Evolutionary conservation across 257 asterid species (phyloP).

Genomic region (Haberlea rhodopensis): DNA sequence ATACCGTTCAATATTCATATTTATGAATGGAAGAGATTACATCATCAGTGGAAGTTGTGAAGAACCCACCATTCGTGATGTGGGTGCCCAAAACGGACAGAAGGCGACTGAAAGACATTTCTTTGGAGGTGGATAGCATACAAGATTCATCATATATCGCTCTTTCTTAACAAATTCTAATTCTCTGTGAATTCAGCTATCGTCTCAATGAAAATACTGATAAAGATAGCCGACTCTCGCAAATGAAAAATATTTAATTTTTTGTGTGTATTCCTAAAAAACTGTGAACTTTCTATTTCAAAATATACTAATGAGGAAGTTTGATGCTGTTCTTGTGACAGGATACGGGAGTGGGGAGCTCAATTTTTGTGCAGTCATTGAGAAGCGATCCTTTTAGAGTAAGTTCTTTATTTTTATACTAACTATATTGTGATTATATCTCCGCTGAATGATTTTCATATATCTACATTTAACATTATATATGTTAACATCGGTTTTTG

Average conservation of each 20-base stretch:
- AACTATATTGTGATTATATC: too few relatives aligned
- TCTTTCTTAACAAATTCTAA: neutral
- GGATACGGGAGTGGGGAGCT: neutral
- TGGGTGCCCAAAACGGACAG: conserved; percentile 77
- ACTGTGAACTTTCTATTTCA: too few relatives aligned
- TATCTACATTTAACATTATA: neutral
- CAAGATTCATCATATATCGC: neutral
- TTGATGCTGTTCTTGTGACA: neutral
- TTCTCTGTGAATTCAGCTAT: too few relatives aligned
- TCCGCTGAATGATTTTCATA: neutral
- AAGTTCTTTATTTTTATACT: neutral
- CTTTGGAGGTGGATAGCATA: conserved; percentile 46
- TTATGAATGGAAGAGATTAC: conserved; percentile 81
- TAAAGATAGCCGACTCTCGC: neutral
- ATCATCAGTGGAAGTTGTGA: conserved; percentile 75
- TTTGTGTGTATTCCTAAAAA: too few relatives aligned
- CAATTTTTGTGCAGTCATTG: neutral
- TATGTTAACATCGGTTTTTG: neutral
- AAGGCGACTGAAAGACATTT: conserved; percentile 56
- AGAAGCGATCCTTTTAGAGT: neutral
- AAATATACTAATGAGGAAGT: too few relatives aligned
- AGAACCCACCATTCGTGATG: too few relatives aligned
- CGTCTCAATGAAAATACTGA: neutral
- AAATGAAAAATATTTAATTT: too few relatives aligned
- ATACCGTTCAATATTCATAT: conserved; percentile 83